Base-by-base conservation (phyloP, 2,329 filamentous ascomycete species). In the Diaporthe eres region DNA sequence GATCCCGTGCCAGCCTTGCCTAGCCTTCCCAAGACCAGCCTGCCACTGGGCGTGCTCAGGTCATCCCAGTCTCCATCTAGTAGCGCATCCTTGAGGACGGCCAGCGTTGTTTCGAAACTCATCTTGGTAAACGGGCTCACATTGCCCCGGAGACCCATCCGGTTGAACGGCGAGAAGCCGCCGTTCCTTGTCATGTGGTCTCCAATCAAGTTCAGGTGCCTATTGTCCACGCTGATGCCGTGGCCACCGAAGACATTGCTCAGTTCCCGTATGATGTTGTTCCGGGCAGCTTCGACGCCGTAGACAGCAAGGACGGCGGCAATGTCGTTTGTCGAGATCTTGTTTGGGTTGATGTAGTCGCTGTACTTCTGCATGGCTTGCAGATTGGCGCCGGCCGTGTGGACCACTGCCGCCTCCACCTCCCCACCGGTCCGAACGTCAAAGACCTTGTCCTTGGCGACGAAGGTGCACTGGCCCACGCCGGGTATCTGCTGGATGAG, bases 111-210 rank as follows among this genome's bases (percentile, higher is more conserved):
- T 90, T 99, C 97, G 86, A 98, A 99, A 84, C 95, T 98, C 96
- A 98, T 98, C 90, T 98, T 98, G 85, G 97, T 96, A 80, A 99
- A 96, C 0, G 97, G 95, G 79, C 93, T 96, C 39, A 96, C 93
- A 81, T 95, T 96, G 78, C 94, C 92, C 82, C 92, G 92, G 77
- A 99, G 88, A 1, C 96, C 97, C 82, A 94, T 97, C 67, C 97
- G 94, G 85, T 95, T 98, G 87, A 99, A 99, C 0, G 97, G 93
- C 65, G 92, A 94, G 86, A 97, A 99, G 2, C 92, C 92, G 79
- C 97, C 97, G 76, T 92, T 93, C 72, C 96, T 91, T n/a, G 97
- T 99, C 97, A 99, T 99, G 84, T 95, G 95, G 84, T 99, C 97
- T 63, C 94, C 96, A 80, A 99, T 98, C 79, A 99, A 90, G 85